Conservation (phyloP, 129 eudicot species). For the Flaveria brownii region DNA sequence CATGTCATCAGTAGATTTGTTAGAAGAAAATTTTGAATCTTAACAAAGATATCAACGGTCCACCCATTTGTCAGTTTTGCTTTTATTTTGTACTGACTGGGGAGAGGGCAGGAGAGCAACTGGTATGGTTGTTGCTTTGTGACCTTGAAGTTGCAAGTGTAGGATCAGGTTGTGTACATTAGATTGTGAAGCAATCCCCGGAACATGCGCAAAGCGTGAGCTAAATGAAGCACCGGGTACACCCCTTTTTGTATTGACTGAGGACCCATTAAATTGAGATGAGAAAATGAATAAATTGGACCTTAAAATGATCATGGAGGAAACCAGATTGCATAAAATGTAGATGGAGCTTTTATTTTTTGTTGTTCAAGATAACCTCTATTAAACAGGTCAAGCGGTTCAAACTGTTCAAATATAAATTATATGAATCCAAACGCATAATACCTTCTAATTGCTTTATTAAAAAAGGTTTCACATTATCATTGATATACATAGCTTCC, state of each 20-base stretch:
- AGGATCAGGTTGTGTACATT: too few species aligned
- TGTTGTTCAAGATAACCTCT: background rate
- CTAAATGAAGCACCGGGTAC: too few species aligned
- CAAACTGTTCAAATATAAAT: background rate
- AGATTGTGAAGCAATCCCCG: too few species aligned
- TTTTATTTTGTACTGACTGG: background rate
- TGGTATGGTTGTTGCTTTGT: too few species aligned
- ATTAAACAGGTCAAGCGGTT: background rate
- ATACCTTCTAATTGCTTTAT: background rate
- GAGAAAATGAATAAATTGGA: background rate
- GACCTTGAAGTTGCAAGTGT: too few species aligned
- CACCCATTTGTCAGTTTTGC: background rate
- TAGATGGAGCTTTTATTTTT: background rate
- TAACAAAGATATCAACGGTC: background rate
- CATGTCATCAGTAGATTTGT: background rate
- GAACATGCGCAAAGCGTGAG: too few species aligned
- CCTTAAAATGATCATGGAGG: too few species aligned
- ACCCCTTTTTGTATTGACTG: too few species aligned
- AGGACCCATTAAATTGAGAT: background rate
- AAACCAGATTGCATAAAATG: background rate
- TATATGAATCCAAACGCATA: background rate
- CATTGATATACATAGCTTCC: background rate
- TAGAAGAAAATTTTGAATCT: background rate
- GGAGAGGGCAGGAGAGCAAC: background rate
- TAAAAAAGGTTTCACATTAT: background rate